Evolutionary conservation across 148 eudicot species (phyloP), one percentile per base, ranked within the genome.

Genomic region (Chenopodium quinoa): DNA sequence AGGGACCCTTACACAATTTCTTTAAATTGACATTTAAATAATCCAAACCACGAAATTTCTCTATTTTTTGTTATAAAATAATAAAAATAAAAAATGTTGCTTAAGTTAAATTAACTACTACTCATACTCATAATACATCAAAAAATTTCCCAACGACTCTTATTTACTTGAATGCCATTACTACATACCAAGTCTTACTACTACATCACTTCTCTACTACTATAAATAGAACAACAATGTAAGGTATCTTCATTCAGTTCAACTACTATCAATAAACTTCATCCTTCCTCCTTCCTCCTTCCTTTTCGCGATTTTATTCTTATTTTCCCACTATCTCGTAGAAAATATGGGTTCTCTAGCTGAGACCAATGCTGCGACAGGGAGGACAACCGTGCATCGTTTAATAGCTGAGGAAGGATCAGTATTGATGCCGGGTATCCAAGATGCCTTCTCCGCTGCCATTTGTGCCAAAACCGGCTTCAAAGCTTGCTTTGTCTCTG

Each of bases 361-460:
- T 44, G 69, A 60, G 4, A 62, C 76, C 4, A 60, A 17, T 13
- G 82, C 20, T 7, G 12, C 79, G 1, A 56, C 32, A 7, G 79
- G 82, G 13, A 54, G 70, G 71, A 83, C 85, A 1, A 79, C 79
- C 2, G 64, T 84, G 4, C 86, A 84, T 77, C 75, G 75, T 19
- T 31, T 84, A 31, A 80, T 84, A 0, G 86, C 80, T 52, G 86
- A 84, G 83, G 76, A 80, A 6, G 86, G 86, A 19, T 75, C 80
- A 0, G 66, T 84, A 4, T 34, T 84, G n/a, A 31, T 84, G 76
- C 86, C 86, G 27, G 86, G 86, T 4, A 82, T 84, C 63, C 86
- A 84, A 22, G 86, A 84, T 31, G 83, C 86, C 34, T 77, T 84
- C 63, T 81, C 86, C 1, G 86, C 86, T 3, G 73, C 71, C 56